These are phyloP conservation scores for Bonia amplexicaulis DNA, from an alignment of 176 grass and related monocot species.

Conservation along the genomic window DNA sequence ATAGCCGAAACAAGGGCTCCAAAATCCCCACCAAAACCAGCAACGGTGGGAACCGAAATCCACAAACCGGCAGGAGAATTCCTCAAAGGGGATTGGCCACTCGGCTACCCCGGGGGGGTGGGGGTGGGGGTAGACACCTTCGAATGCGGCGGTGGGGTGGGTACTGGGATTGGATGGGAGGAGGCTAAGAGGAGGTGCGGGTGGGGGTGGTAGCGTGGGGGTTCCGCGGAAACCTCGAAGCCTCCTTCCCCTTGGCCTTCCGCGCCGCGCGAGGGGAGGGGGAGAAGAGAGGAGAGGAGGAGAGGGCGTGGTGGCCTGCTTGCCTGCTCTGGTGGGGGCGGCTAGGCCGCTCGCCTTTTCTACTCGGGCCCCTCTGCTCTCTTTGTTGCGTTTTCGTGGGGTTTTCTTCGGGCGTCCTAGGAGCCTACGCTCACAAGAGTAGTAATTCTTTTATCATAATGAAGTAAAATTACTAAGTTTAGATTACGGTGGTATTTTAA, in stretches of 20 bases:
- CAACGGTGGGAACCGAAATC: neutral
- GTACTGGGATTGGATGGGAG: neutral
- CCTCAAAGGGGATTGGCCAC: neutral
- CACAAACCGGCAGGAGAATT: neutral
- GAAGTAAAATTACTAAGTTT: too few relatives aligned
- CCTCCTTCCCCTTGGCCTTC: slow-evolving; percentile 32
- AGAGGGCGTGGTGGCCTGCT: slow-evolving; percentile 20
- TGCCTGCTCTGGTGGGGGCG: slow-evolving; percentile 24
- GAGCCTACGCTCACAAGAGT: too few relatives aligned
- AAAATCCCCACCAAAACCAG: neutral
- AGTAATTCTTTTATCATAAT: too few relatives aligned
- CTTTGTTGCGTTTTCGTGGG: neutral
- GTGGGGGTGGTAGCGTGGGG: slow-evolving; percentile 15
- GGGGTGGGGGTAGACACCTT: slow-evolving; percentile 15
- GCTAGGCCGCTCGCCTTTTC: neutral
- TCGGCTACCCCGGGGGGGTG: neutral
- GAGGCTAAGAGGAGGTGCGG: neutral
- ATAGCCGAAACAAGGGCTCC: neutral
- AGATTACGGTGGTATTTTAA: too few relatives aligned
- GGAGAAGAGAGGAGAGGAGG: neutral
- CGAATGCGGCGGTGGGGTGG: slow-evolving; percentile 25
- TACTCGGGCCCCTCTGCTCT: neutral
- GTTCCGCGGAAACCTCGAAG: slow-evolving; percentile 47
- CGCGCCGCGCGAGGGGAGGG: slow-evolving; percentile 37
- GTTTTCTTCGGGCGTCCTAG: neutral